Percentiles rank a stretch among this genome's conserved stretches.
These are phyloP conservation scores for Trichoderma simmonsii DNA, from an alignment of 2,329 filamentous ascomycete species.

Conservation along the genomic window DNA sequence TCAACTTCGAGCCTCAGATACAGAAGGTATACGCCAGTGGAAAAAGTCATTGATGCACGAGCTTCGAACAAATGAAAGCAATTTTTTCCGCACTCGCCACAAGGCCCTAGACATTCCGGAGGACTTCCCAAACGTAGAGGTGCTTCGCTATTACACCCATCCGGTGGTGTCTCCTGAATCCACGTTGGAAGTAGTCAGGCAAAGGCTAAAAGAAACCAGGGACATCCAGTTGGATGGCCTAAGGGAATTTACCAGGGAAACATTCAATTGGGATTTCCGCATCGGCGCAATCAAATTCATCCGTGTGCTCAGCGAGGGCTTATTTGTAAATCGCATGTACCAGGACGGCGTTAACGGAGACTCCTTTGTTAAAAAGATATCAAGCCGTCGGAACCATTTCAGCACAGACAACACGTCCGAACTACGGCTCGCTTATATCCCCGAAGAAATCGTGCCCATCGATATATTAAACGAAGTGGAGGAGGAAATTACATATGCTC, in stretches of 20 bases:
- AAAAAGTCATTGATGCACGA: conserved; percentile 69
- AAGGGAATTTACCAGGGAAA: conserved; percentile 70
- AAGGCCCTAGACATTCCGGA: conserved; percentile 72
- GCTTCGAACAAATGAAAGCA: conserved; percentile 77
- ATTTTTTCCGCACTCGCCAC: conserved; percentile 74
- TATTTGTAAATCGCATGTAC: conserved; percentile 61
- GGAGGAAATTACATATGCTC: conserved; percentile 49
- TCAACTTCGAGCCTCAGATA: conserved; percentile 58
- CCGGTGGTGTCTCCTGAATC: conserved; percentile 74
- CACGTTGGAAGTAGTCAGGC: conserved; percentile 29
- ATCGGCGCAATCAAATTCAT: conserved; percentile 83
- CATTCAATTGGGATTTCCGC: conserved; percentile 81
- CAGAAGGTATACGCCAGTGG: conserved; percentile 63
- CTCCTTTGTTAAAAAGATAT: conserved; percentile 62
- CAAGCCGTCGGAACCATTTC: conserved; percentile 64
- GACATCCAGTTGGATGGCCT: conserved; percentile 47
- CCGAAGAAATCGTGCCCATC: conserved; percentile 72
- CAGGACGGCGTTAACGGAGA: conserved; percentile 26
- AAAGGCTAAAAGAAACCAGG: conserved; percentile 25
- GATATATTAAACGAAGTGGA: conserved; percentile 72
- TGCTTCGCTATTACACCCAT: conserved; percentile 83
- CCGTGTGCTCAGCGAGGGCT: conserved; percentile 70
- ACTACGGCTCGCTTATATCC: conserved; percentile 73
- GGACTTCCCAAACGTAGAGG: conserved; percentile 73
- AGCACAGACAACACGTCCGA: conserved; percentile 74